phyloP scores from a whole-genome alignment of 768 basidiomycete genomes.

The Phanerodontia chrysosporium region DNA sequence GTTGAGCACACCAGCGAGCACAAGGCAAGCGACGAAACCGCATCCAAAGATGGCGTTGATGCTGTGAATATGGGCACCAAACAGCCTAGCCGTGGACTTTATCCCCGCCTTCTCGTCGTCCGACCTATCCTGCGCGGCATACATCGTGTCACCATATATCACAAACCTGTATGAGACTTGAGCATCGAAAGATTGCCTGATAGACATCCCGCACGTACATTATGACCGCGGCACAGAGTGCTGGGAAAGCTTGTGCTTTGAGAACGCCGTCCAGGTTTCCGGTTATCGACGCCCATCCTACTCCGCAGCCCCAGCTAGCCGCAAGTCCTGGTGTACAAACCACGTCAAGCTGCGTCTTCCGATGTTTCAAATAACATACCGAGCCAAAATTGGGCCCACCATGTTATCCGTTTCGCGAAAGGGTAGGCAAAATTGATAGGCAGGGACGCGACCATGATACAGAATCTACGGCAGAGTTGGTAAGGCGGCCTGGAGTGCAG shows the following conservation, averaged over 20 bases:
- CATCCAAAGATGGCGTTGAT: conserved; percentile 52
- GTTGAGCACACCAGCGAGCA: conserved; percentile 46
- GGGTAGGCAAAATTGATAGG: conserved; percentile 35
- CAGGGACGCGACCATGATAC: conserved; percentile 16
- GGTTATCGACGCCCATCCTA: conserved; percentile 43
- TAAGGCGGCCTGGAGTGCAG: conserved; percentile 3
- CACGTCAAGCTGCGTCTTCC: background rate
- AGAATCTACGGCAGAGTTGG: no score
- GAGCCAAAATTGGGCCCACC: conserved; percentile 64
- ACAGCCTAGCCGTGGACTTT: conserved; percentile 71
- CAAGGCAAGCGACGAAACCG: conserved; percentile 49
- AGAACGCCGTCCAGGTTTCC: no score
- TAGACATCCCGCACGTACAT: background rate
- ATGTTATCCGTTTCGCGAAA: conserved; percentile 50
- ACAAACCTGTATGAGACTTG: conserved; percentile 30
- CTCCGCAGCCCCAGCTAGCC: conserved; percentile 12
- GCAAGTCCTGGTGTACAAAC: background rate
- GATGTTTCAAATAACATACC: conserved; percentile 23
- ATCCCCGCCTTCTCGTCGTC: conserved; percentile 72
- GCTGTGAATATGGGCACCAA: conserved; percentile 56
- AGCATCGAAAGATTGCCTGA: background rate
- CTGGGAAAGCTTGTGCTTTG: background rate
- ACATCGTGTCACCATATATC: conserved; percentile 59
- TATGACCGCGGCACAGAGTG: background rate
- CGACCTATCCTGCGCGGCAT: conserved; percentile 73